phyloP scores from a whole-genome alignment of 129 eudicot genomes.

The Lactuca sativa region DNA sequence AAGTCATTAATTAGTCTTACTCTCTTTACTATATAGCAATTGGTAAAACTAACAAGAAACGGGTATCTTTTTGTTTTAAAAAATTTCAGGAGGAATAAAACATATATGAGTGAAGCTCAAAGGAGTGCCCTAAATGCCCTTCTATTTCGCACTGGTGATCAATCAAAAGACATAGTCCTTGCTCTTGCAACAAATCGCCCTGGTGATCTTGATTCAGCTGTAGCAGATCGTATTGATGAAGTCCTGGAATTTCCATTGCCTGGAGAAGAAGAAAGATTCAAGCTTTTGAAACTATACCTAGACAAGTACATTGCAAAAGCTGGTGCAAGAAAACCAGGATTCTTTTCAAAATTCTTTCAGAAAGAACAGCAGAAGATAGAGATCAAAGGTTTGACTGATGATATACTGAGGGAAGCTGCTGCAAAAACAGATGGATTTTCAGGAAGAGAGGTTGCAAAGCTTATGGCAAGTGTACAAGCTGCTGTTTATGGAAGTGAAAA shows the following conservation, averaged over 20 bases:
- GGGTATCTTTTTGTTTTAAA: no score
- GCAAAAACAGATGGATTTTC: conserved; percentile 85
- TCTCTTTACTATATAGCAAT: no score
- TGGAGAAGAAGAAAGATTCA: conserved; percentile 89
- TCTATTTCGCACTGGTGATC: conserved; percentile 94
- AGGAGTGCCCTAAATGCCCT: conserved; percentile 98
- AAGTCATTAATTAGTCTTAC: conserved; percentile 29
- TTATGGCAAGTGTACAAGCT: conserved; percentile 98
- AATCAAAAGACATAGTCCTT: conserved; percentile 90
- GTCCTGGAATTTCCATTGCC: conserved; percentile 94
- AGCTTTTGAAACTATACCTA: conserved; percentile 73
- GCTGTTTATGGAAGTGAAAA: conserved; percentile 93
- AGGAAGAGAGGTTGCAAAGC: conserved; percentile 93
- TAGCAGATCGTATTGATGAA: conserved; percentile 95
- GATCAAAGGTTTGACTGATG: conserved; percentile 69
- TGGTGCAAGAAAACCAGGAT: conserved; percentile 69
- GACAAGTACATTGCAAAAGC: conserved; percentile 93
- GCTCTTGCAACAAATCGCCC: conserved; percentile 98
- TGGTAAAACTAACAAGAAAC: conserved; percentile 3
- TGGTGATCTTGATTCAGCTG: conserved; percentile 96
- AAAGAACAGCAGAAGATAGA: conserved; percentile 85
- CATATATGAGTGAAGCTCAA: conserved; percentile 99
- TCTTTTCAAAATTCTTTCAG: conserved; percentile 51
- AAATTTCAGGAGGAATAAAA: conserved; percentile 77
- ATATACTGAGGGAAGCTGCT: conserved; percentile 80